Evolutionary conservation across 2,329 filamentous ascomycete species (phyloP).

Genomic region (Monosporascus sp.): DNA sequence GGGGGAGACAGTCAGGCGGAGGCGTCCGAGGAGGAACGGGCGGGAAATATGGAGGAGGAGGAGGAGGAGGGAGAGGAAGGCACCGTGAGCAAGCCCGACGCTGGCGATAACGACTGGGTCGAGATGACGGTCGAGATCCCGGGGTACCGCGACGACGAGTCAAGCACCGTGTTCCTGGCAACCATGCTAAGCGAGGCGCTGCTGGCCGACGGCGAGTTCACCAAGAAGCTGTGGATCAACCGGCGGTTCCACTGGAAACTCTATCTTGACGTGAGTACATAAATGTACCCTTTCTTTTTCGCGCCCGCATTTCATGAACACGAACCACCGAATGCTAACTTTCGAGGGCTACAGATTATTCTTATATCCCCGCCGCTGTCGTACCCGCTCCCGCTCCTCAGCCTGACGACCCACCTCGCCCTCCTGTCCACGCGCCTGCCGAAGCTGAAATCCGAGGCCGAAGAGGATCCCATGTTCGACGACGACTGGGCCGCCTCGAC

Average conservation of each 20-base stretch:
- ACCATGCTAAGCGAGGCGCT: conserved; percentile 87
- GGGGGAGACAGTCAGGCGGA: conserved; percentile 32
- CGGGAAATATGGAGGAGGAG: conserved; percentile 13
- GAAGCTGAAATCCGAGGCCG: conserved; percentile 76
- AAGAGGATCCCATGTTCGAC: conserved; percentile 96
- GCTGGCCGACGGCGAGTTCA: conserved; percentile 64
- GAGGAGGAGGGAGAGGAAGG: conserved; percentile 25
- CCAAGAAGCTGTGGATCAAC: conserved; percentile 78
- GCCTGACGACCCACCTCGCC: conserved; percentile 87
- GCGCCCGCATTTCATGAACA: conserved; percentile 1
- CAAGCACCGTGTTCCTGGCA: conserved; percentile 77
- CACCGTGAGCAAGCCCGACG: conserved; percentile 12
- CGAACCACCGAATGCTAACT: background rate
- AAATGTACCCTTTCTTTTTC: conserved; percentile 26
- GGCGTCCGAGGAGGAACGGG: conserved; percentile 32
- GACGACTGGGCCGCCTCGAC: conserved; percentile 91
- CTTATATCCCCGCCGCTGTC: conserved; percentile 89
- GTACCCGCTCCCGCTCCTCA: conserved; percentile 88
- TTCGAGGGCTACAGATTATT: conserved; percentile 58
- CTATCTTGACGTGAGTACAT: conserved; percentile 75
- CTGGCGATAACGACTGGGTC: conserved; percentile 66
- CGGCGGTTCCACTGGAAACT: conserved; percentile 91
- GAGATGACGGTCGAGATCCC: conserved; percentile 91
- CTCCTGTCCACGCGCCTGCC: conserved; percentile 84
- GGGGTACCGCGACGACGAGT: conserved; percentile 84